These are phyloP conservation scores for Aspergillus panamensis DNA, from an alignment of 495 filamentous ascomycete species.

Conservation along the genomic window DNA sequence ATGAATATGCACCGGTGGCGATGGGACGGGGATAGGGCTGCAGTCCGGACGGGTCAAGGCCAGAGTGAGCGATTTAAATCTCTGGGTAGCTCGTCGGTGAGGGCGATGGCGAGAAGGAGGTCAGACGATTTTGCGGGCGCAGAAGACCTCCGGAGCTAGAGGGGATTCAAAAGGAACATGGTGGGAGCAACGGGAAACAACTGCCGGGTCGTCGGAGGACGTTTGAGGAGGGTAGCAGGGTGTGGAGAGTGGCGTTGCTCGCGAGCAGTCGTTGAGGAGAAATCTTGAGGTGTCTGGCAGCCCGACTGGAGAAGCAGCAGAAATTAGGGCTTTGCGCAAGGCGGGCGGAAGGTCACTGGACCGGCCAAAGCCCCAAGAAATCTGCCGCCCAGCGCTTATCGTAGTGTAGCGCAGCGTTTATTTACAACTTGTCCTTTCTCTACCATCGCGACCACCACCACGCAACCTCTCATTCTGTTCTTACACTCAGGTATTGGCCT, in stretches of 20 bases:
- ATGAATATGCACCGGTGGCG: not conserved
- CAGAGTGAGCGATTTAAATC: not conserved
- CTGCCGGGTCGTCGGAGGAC: slow-evolving; percentile 9
- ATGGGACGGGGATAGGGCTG: not conserved
- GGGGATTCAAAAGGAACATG: slow-evolving; percentile 15
- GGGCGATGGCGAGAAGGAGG: slow-evolving; percentile 22
- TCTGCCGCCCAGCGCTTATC: slow-evolving; percentile 25
- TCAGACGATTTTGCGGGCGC: slow-evolving; percentile 20
- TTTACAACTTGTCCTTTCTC: slow-evolving; percentile 1
- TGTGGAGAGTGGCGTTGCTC: slow-evolving; percentile 1
- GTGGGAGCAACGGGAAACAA: slow-evolving; percentile 8
- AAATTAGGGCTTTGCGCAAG: slow-evolving; percentile 35
- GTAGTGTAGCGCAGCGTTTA: slow-evolving; percentile 17
- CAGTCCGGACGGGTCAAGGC: not conserved
- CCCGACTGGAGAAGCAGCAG: slow-evolving; percentile 25
- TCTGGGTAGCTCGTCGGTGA: slow-evolving; percentile 19
- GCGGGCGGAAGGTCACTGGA: slow-evolving; percentile 32
- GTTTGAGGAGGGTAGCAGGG: not conserved
- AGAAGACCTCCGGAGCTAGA: slow-evolving; percentile 19
- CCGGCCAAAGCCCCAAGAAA: slow-evolving; percentile 24
- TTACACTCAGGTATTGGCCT: slow-evolving; percentile 6
- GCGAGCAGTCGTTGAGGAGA: slow-evolving; percentile 11
- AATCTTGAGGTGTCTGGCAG: slow-evolving; percentile 19
- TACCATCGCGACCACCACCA: not conserved
- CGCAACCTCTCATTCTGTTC: not conserved